Evolutionary conservation across 169 alveolate species (phyloP), one percentile per base, ranked within the genome.

Genomic region (Eimeria zaria): DNA sequence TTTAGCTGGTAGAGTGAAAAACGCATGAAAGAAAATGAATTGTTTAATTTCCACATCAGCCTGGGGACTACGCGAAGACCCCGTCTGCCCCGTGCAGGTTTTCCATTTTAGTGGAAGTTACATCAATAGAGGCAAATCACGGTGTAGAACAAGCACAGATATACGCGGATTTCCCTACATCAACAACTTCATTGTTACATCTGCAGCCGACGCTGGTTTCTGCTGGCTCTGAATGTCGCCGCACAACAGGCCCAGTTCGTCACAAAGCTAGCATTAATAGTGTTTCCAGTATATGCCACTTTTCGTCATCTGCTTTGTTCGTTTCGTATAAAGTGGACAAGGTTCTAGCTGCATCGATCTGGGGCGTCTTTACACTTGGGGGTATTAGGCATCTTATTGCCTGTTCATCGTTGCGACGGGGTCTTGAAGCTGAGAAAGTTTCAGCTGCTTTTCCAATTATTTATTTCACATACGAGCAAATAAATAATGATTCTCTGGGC

Each of bases 301-400:
- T n/a, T n/a, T n/a, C n/a, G n/a, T n/a, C n/a, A n/a, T n/a, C n/a
- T n/a, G n/a, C n/a, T n/a, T n/a, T n/a, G n/a, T n/a, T n/a, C n/a
- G n/a, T n/a, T n/a, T n/a, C n/a, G 48, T 20, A 16, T n/a, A 36
- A n/a, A 51, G 36, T 1, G 36, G 44, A 55, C 18, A 48, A 7
- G 44, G 64, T 74, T 39, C n/a, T 83, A 53, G 8, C 6, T 12
- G 24, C 73, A 14, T 33, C 73, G 36, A 7, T 51, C 36, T 53
- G 91, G 24, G 48, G 71, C 55, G 91, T 83, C 91, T 83, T 11
- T 73, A 83, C 91, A 36, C 91, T 58, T 30, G 11, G n/a, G 58
- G 55, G 30, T 18, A 30, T 36, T 36, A 12, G 60, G 20, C 85
- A 27, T 27, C 11, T 24, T 24, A 5, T 0, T 1, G 51, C 39